Base-by-base conservation (phyloP, 2,329 filamentous ascomycete species). In the Trichoderma sp. region DNA sequence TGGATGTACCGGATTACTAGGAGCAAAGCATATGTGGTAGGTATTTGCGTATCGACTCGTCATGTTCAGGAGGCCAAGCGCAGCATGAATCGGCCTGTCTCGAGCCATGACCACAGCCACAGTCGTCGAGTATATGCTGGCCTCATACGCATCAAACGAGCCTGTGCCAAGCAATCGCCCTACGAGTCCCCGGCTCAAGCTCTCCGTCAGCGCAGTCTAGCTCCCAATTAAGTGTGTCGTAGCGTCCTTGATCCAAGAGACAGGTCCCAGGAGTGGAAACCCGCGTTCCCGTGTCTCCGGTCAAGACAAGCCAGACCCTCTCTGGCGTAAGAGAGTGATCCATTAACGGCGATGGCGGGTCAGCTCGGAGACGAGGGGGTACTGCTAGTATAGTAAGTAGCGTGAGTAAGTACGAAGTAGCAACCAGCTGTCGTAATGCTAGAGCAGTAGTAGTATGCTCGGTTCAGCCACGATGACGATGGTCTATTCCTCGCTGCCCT, bases 241-340 rank as follows among this genome's bases (percentile, higher is more conserved):
- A 43, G 62, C 56, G 62, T 19, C 37, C 27, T 37, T 58, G 13
- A 49, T 55, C 58, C 47, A 62, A 47, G 58, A 69, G 68, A 65
- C 60, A 64, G 40, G 33, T 59, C 37, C 37, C 40, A 40, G 47
- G 63, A 63, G 49, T 55, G 55, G 57, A 52, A 61, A 35, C 63
- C 68, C 56, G 63, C 61, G 68, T 55, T 68, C 68, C 68, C 68
- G 68, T 47, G 55, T 70, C 56, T 67, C 63, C 62, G 62, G 52
- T 16, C 40, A 66, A 55, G 68, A 8, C 40, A 43, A n/a, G 40
- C 52, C 68, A 70, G 63, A 61, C 55, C 29, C 56, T 62, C 68
- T 52, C 31, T 58, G 52, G 40, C 56, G 10, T 61, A 56, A 64
- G 31, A 57, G 67, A 60, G 14, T 49, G 47, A 24, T 43, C 40